phyloP scores from a whole-genome alignment of 1,139 yeast genomes.

The Sugiyamaella sp. region DNA sequence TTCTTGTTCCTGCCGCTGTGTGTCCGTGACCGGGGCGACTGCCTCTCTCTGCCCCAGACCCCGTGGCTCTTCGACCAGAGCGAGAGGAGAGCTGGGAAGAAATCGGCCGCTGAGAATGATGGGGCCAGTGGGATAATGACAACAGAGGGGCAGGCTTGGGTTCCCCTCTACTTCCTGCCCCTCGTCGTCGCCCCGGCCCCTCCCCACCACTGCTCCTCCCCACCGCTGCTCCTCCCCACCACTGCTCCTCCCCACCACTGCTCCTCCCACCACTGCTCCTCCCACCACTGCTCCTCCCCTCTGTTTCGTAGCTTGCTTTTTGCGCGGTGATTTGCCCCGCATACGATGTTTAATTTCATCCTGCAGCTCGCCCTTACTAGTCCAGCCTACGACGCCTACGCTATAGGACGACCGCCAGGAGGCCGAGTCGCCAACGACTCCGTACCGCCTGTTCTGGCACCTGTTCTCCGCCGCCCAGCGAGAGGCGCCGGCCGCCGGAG shows the following conservation, averaged over 20 bases:
- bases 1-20: not conserved
- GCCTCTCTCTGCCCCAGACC: not conserved
- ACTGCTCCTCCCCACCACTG: not conserved
- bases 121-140: too few species aligned
- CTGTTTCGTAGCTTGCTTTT: not conserved
- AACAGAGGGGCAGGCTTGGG: too few species aligned
- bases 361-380: not conserved
- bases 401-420: too few species aligned
- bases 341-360: slow-evolving; percentile 1
- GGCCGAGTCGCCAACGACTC: too few species aligned
- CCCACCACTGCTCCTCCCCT: slow-evolving; percentile 1
- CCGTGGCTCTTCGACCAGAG: not conserved
- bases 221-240: not conserved
- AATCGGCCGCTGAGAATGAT: too few species aligned
- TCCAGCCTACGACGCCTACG: too few species aligned
- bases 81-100: too few species aligned
- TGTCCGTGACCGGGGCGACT: too few species aligned
- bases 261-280: not conserved
- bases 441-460: too few species aligned
- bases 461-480: not conserved
- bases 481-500: not conserved
- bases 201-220: not conserved
- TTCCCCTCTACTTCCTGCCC: not conserved
- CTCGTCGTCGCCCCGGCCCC: too few species aligned
- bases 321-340: not conserved